Evolutionary conservation across 75 land plant species (phyloP), one percentile per base, ranked within the genome.

Genomic region (Cryptomeria japonica): DNA sequence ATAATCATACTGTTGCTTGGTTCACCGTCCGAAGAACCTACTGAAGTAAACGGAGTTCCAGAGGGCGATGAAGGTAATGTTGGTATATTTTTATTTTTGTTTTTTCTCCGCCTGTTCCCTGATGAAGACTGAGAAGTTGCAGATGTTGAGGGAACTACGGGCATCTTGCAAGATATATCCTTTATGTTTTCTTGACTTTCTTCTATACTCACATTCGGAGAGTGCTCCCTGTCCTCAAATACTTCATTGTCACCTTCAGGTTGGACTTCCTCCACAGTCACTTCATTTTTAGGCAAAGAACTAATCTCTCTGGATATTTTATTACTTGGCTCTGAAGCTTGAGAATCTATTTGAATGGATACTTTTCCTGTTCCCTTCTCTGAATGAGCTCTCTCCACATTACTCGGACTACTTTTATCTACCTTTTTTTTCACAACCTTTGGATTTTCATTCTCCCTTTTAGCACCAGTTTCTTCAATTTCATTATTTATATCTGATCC

Each of bases 351-450:
- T 47, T 90, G 91, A 72, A 73, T 61, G 44, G 34, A 47, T 90
- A 51, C 79, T 73, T 25, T 89, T 75, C 84, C 78, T 42, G 84
- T 14, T 44, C 89, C 93, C 53, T 41, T 90, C 25, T 87, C 84
- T 58, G 78, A 34, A 44, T 34, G 85, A 86, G 39, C 64, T 36
- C 85, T 91, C 75, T 87, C 91, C 83, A 88, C 31, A 32, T 87
- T 88, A 89, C 56, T 72, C 14, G 86, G n/a, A 78, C 89, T 89
- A 86, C 90, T 87, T 89, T 96, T 93, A 90, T 87, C 92, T 61
- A 91, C 91, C 80, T 87, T 93, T 83, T 93, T 94, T 49, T 90
- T 92, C 80, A 93, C 94, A 78, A 93, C 88, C 72, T 88, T 92
- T 55, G 86, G 86, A 83, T 89, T 87, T 34, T 89, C 90, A 25